Conservation (phyloP, 495 filamentous ascomycete genomes). For the Parathielavia appendiculata region DNA sequence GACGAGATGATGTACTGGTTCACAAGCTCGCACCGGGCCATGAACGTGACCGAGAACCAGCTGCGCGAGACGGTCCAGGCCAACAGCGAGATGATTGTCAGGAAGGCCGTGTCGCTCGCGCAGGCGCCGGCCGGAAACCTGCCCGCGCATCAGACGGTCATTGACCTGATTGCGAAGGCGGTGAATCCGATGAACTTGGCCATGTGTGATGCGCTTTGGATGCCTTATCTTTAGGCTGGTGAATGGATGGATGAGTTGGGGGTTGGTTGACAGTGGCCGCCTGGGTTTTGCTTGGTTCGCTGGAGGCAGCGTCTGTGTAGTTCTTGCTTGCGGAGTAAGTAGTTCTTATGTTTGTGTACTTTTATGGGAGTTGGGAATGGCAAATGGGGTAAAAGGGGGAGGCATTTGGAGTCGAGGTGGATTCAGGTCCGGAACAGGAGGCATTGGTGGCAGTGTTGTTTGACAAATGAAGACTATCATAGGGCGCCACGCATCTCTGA, state of each 20-base stretch:
- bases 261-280: neutral
- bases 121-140: constrained; percentile 58
- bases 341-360: too few relatives aligned
- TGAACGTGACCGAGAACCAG: constrained; percentile 57
- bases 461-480: too few relatives aligned
- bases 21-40: constrained; percentile 65
- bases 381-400: too few relatives aligned
- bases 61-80: constrained; percentile 80
- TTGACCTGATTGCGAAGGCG: constrained; percentile 80
- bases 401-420: too few relatives aligned
- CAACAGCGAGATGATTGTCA: constrained; percentile 87
- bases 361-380: too few relatives aligned
- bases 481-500: too few relatives aligned
- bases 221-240: constrained; percentile 73
- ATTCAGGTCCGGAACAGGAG: too few relatives aligned
- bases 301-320: neutral
- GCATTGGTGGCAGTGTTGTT: too few relatives aligned
- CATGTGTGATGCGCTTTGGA: constrained; percentile 87
- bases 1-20: constrained; percentile 99
- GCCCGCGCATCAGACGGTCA: constrained; percentile 92
- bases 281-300: neutral
- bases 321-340: neutral
- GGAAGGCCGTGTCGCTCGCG: constrained; percentile 77
- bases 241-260: neutral
- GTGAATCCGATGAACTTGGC: constrained; percentile 83